Evolutionary conservation across 805 yeast genomes (phyloP), one percentile per base, ranked within the genome.

Genomic region (Starmerella etchellsii): DNA sequence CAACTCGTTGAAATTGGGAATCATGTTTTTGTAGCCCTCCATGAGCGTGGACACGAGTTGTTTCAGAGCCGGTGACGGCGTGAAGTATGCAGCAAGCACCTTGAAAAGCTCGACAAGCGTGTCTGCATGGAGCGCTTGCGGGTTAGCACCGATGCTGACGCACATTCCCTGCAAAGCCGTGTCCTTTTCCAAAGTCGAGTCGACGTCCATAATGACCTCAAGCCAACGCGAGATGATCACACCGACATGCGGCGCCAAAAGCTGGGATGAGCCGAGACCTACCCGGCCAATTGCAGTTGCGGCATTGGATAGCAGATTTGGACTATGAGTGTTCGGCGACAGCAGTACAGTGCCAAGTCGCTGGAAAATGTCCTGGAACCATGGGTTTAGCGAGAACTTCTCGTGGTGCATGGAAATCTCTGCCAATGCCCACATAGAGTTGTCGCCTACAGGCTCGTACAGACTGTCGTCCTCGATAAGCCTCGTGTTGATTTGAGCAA

Each of bases 351-450:
- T 75, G 14, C 79, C 71, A 41, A 82, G 59, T 19, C 76, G 59
- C 32, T 65, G 67, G 46, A 76, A 64, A 47, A 80, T 59, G 45
- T 74, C 74, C 29, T 58, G 61, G 34, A 78, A 57, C 53, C 70
- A 78, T 14, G 74, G 76, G 32, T 62, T 62, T 46, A 78, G 51
- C 20, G 50, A 43, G 31, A 53, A 51, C 42, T 45, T 39, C 10
- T 48, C 57, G 14, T 73, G 54, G 41, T 81, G 71, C 54, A 85
- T 65, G 3, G 83, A 69, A 24, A 91, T 74, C 58, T 91, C 94
- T 33, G 98, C 97, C 13, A 81, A 63, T 2, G 95, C 74, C 98
- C 98, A 91, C 37, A 83, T 76, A 1, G 97, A 91, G 59, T 91
- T 91, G 60, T 81, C 82, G 52, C 78, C 77, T 2, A 81, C 84